phyloP scores from a whole-genome alignment of 441 rosid species.

The Erysimum cheiri region DNA sequence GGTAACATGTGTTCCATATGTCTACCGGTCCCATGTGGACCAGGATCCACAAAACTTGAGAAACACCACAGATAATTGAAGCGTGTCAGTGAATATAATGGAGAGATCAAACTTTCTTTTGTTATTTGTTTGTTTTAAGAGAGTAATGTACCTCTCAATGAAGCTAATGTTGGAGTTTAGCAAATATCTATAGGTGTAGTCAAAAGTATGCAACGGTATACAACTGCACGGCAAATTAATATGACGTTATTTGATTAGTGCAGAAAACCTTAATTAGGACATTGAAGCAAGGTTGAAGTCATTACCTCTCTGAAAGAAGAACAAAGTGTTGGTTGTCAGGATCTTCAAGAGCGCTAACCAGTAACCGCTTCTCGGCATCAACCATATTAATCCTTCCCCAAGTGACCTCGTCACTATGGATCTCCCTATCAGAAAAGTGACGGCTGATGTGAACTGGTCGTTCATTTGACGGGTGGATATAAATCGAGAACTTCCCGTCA shows the following conservation, averaged over 20 bases:
- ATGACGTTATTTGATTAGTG: slow-evolving; percentile 23
- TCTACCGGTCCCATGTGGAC: slow-evolving; percentile 96
- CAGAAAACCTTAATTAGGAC: not conserved
- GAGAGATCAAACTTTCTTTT: not conserved
- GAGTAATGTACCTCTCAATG: slow-evolving; percentile 74
- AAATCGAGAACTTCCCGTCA: slow-evolving; percentile 83
- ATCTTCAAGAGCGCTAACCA: slow-evolving; percentile 86
- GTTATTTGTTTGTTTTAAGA: not conserved
- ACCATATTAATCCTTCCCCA: slow-evolving; percentile 97
- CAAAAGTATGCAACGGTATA: slow-evolving; percentile 82
- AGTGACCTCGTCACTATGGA: slow-evolving; percentile 81
- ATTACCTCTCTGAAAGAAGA: slow-evolving; percentile 89
- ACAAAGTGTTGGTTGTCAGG: slow-evolving; percentile 94
- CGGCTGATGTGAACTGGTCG: slow-evolving; percentile 80
- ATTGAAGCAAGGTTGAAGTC: slow-evolving; percentile 8
- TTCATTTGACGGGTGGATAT: slow-evolving; percentile 86
- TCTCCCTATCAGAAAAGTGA: slow-evolving; percentile 72
- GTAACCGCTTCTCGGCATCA: slow-evolving; percentile 90
- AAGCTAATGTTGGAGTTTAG: slow-evolving; percentile 80
- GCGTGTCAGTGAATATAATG: slow-evolving; percentile 21
- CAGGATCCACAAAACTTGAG: slow-evolving; percentile 90
- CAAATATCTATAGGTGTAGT: slow-evolving; percentile 82
- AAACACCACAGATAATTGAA: slow-evolving; percentile 11
- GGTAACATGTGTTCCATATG: slow-evolving; percentile 94
- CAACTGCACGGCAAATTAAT: slow-evolving; percentile 61